These are phyloP conservation scores for Aspergillus tanneri DNA, from an alignment of 2,329 filamentous ascomycete genomes.

Conservation along the genomic window DNA sequence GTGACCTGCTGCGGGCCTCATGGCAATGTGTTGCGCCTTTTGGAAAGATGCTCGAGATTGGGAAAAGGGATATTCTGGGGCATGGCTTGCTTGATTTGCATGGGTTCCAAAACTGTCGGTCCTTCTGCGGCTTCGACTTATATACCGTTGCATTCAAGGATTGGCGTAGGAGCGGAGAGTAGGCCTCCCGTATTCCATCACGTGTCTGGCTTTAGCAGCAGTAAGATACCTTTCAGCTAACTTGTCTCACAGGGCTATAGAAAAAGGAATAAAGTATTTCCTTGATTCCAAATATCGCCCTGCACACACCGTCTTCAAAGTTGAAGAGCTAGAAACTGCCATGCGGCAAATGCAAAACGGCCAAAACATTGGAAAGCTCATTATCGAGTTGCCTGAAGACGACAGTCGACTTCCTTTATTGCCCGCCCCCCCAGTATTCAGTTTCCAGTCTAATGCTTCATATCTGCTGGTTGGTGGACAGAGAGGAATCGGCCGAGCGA, in stretches of 20 bases:
- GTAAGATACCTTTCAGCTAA: background rate
- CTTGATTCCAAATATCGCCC: background rate
- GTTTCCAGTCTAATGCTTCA: slow-evolving; percentile 34
- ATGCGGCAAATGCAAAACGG: slow-evolving; percentile 12
- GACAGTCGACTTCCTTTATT: background rate
- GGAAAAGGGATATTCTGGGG: slow-evolving; percentile 27
- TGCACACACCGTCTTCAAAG: slow-evolving; percentile 3
- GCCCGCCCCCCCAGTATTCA: background rate
- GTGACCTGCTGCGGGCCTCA: slow-evolving; percentile 14
- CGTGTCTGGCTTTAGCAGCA: too few relatives aligned
- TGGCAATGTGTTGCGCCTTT: slow-evolving; percentile 29
- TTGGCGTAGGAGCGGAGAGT: background rate
- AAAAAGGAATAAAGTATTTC: background rate
- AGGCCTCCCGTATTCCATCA: background rate
- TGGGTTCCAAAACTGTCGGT: slow-evolving; percentile 11
- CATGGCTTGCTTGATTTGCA: slow-evolving; percentile 25
- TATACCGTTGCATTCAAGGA: background rate
- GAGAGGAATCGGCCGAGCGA: slow-evolving; percentile 55
- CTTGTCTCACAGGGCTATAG: background rate
- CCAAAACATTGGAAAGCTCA: slow-evolving; percentile 11
- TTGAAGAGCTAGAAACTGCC: background rate
- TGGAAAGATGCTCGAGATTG: slow-evolving; percentile 32
- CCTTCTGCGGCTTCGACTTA: slow-evolving; percentile 9
- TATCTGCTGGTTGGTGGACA: slow-evolving; percentile 58
- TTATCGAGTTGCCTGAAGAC: slow-evolving; percentile 9